Evolutionary conservation across 352 stramenopile genomes (phyloP).

Genomic region (Elongisporangium anandrum): DNA sequence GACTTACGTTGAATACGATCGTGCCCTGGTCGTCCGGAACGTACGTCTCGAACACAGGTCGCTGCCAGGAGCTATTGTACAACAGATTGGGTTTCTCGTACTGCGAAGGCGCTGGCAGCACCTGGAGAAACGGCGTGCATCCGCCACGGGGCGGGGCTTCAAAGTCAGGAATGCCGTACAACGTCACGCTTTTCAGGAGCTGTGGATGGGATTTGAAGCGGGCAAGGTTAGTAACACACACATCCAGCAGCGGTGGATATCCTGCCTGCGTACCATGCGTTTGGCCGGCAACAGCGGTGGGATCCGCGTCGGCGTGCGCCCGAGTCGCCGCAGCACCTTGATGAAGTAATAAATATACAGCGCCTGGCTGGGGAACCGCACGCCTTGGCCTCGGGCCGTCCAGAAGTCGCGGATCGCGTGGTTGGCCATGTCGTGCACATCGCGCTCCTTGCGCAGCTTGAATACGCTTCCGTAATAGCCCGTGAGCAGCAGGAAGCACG

Average conservation of each 20-base stretch:
- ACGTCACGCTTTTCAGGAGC: constrained; percentile 44
- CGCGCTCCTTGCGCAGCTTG: constrained; percentile 55
- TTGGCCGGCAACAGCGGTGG: constrained; percentile 47
- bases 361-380: constrained; percentile 78
- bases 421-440: constrained; percentile 63
- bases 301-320: constrained; percentile 47
- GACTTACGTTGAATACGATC: constrained; percentile 52
- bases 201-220: constrained; percentile 7
- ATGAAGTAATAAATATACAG: constrained; percentile 89
- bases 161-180: constrained; percentile 79
- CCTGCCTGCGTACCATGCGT: constrained; percentile 28
- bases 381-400: constrained; percentile 69
- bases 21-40: constrained; percentile 36
- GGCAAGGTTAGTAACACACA: background rate
- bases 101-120: constrained; percentile 58
- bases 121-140: constrained; percentile 61
- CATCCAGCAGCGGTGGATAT: background rate
- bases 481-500: constrained; percentile 74
- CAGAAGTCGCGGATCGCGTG: constrained; percentile 72
- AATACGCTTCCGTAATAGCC: constrained; percentile 73
- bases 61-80: constrained; percentile 75
- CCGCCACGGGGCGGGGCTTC: constrained; percentile 52
- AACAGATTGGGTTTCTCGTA: constrained; percentile 45
- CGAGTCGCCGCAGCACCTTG: constrained; percentile 52
- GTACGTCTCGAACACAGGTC: constrained; percentile 59